Evolutionary conservation across 208 protist species (phyloP).

Genomic region (Giardia muris): DNA sequence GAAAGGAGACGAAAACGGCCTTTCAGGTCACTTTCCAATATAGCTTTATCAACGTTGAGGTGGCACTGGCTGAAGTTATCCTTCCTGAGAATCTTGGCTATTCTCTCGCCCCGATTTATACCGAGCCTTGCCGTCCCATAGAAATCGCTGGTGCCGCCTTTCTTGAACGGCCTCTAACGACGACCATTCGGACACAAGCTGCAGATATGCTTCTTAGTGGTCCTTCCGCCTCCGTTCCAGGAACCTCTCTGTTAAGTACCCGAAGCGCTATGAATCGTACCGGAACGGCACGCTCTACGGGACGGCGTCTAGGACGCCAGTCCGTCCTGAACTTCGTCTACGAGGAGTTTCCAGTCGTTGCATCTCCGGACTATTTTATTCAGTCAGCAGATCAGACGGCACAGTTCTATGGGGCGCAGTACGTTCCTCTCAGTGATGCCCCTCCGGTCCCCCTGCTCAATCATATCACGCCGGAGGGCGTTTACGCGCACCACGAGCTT

Average conservation of each 20-base stretch:
- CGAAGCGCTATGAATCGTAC: not conserved
- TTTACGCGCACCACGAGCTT: not conserved
- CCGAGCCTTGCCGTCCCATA: not conserved
- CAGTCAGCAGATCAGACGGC: not conserved
- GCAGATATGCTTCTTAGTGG: not conserved
- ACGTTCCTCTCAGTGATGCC: not conserved
- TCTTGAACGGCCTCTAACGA: not conserved
- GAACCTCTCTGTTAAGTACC: not conserved
- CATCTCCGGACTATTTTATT: not conserved
- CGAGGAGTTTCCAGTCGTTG: constrained; percentile 21
- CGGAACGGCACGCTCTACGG: not conserved
- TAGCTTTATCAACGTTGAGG: not conserved
- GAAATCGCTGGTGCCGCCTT: not conserved
- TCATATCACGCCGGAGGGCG: not conserved
- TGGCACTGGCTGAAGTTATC: not conserved
- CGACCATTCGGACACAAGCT: not conserved
- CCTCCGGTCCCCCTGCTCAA: not conserved
- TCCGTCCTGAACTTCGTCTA: not conserved
- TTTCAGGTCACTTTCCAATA: constrained; percentile 6
- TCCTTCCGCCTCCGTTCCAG: not conserved
- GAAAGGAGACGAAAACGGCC: not conserved
- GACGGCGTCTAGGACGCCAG: not conserved
- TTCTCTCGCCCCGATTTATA: not conserved
- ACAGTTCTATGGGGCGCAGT: not conserved
- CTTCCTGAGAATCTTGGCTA: not conserved